Conservation (phyloP, 2,329 filamentous ascomycete species). For the Fusarium poae region DNA sequence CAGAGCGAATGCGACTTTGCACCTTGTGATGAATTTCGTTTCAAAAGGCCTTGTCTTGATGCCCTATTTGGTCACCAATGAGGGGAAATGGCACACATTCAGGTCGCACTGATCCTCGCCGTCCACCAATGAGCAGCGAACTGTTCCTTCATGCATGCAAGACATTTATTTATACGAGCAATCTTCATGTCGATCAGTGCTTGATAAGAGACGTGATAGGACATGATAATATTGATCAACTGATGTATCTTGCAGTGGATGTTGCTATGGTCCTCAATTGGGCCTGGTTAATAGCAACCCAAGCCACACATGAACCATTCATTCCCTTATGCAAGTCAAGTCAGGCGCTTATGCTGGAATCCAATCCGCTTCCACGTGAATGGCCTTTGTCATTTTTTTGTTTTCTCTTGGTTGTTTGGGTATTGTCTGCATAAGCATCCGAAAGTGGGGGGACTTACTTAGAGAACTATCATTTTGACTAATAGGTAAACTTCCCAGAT, state of each 20-base stretch:
- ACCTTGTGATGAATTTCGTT: slow-evolving; percentile 8
- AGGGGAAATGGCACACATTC: slow-evolving; percentile 5
- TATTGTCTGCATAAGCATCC: too few species aligned
- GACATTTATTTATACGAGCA: too few species aligned
- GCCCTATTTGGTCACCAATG: slow-evolving; percentile 23
- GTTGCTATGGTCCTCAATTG: neutral
- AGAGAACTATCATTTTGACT: neutral
- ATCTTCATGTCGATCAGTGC: neutral
- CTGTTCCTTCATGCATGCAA: accelerated
- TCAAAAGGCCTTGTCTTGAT: neutral
- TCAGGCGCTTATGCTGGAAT: neutral
- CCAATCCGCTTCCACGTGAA: too few species aligned
- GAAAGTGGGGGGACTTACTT: neutral
- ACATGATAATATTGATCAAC: neutral
- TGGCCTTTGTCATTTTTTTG: neutral
- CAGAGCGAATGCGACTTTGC: neutral
- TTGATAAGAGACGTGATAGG: neutral
- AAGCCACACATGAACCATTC: neutral
- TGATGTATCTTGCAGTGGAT: neutral
- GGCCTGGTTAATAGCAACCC: too few species aligned
- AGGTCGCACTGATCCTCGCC: neutral
- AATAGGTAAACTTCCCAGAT: accelerated
- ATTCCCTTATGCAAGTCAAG: neutral
- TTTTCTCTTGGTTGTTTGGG: neutral
- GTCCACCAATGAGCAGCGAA: slow-evolving; percentile 1